A percentile compares a stretch with the other conserved stretches of the same genome.
Conservation (phyloP, 1,284 basidiomycete species). For the Wallemia mellicola region DNA sequence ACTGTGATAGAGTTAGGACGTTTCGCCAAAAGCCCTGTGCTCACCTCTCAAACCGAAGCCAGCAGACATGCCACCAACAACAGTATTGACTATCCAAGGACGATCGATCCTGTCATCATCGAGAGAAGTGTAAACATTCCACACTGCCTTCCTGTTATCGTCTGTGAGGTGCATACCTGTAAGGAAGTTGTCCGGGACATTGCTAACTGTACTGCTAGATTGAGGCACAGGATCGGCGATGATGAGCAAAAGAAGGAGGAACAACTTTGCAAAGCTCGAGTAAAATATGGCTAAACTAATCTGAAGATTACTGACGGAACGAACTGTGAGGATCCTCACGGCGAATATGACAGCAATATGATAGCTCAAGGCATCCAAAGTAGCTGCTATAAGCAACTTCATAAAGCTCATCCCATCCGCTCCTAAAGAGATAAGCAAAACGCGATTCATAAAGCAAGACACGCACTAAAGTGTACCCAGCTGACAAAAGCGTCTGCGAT, state of each 20-base stretch:
- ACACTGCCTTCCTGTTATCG: background rate
- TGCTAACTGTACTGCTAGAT: too few species aligned
- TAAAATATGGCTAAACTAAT: background rate
- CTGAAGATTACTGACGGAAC: background rate
- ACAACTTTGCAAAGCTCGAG: background rate
- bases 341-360: background rate
- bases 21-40: too few species aligned
- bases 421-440: too few species aligned
- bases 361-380: background rate
- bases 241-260: background rate
- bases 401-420: too few species aligned
- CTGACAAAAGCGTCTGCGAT: background rate
- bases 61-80: background rate
- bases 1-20: too few species aligned
- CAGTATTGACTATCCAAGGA: background rate
- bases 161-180: background rate
- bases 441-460: too few species aligned
- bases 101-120: background rate
- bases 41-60: background rate
- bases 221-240: background rate
- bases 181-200: too few species aligned
- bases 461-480: background rate
- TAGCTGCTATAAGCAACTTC: too few species aligned
- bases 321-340: background rate
- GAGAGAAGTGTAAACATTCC: background rate